A percentile compares a stretch with the other conserved stretches of the same genome.
Conservation (phyloP, 108 stramenopile genomes). For the Nitzschia putrida region DNA sequence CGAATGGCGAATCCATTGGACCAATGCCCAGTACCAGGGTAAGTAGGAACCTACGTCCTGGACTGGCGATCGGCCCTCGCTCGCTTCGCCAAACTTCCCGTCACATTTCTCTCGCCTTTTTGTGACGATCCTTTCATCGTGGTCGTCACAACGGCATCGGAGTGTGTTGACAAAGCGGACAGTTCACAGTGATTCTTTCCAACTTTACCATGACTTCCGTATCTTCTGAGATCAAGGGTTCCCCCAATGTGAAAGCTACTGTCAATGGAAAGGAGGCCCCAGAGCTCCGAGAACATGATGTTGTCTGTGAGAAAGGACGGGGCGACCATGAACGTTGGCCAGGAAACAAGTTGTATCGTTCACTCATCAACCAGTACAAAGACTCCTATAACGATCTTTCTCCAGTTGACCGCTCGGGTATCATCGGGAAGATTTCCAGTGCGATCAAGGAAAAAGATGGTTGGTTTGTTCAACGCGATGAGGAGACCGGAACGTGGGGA, state of each 20-base stretch:
- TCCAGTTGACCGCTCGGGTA: constrained; percentile 37
- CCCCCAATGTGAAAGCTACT: constrained; percentile 6
- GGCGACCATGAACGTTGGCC: constrained; percentile 47
- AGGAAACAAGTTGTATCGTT: constrained; percentile 38
- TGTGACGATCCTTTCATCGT: background rate
- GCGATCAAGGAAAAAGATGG: constrained; percentile 38
- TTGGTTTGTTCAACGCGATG: constrained; percentile 41
- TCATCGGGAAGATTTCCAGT: constrained; percentile 32
- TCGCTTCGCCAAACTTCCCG: background rate
- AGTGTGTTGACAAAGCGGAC: background rate
- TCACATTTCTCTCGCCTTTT: background rate
- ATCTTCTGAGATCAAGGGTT: background rate
- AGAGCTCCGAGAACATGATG: constrained; percentile 40
- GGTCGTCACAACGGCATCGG: background rate
- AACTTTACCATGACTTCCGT: background rate
- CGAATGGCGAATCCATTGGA: constrained; percentile 10
- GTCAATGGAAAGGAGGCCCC: constrained; percentile 27
- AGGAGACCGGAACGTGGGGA: constrained; percentile 30
- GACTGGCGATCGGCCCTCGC: constrained; percentile 11
- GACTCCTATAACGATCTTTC: constrained; percentile 44
- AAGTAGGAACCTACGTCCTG: background rate
- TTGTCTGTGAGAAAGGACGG: constrained; percentile 45
- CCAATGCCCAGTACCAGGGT: too few species aligned
- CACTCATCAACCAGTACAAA: constrained; percentile 33
- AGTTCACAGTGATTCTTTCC: background rate